Evolutionary conservation across 129 eudicot genomes (phyloP).

Genomic region (Erigeron canadensis): DNA sequence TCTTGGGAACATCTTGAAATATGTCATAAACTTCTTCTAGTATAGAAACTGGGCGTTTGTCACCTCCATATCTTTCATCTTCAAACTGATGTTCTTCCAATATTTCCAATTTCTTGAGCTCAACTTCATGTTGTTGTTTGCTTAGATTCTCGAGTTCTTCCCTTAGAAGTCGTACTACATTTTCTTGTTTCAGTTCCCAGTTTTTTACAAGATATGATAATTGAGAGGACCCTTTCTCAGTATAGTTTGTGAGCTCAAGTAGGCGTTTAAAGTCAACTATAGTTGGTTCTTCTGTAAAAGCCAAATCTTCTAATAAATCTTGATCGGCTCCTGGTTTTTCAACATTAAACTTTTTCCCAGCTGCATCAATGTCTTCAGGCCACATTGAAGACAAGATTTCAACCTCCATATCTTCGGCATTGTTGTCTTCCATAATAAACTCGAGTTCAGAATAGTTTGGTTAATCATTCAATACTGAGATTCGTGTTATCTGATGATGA

Average conservation of each 20-base stretch:
- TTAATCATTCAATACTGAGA: slow-evolving; percentile 19
- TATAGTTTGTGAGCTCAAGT: slow-evolving; percentile 66
- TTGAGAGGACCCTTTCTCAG: slow-evolving; percentile 83
- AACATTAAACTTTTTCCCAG: slow-evolving; percentile 67
- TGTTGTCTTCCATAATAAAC: slow-evolving; percentile 44
- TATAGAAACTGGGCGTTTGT: slow-evolving; percentile 65
- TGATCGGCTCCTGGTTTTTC: slow-evolving; percentile 66
- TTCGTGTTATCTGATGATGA: slow-evolving; percentile 12
- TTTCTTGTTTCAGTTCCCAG: slow-evolving; percentile 84
- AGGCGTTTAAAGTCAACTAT: slow-evolving; percentile 67
- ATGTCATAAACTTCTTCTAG: slow-evolving; percentile 58
- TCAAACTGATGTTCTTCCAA: slow-evolving; percentile 80
- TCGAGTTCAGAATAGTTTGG: slow-evolving; percentile 23
- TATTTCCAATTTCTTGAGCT: slow-evolving; percentile 80
- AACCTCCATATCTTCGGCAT: slow-evolving; percentile 67
- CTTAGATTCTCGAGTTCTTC: slow-evolving; percentile 83
- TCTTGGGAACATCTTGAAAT: slow-evolving; percentile 59
- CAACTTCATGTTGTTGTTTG: slow-evolving; percentile 77
- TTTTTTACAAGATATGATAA: slow-evolving; percentile 64
- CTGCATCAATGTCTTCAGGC: slow-evolving; percentile 89
- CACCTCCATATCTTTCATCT: slow-evolving; percentile 51
- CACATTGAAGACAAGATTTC: slow-evolving; percentile 85
- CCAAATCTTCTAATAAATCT: slow-evolving; percentile 64
- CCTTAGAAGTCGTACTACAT: slow-evolving; percentile 78
- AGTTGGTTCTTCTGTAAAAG: slow-evolving; percentile 52